These are phyloP conservation scores for Ustilago nuda DNA, from an alignment of 1,284 basidiomycete species.

Conservation along the genomic window DNA sequence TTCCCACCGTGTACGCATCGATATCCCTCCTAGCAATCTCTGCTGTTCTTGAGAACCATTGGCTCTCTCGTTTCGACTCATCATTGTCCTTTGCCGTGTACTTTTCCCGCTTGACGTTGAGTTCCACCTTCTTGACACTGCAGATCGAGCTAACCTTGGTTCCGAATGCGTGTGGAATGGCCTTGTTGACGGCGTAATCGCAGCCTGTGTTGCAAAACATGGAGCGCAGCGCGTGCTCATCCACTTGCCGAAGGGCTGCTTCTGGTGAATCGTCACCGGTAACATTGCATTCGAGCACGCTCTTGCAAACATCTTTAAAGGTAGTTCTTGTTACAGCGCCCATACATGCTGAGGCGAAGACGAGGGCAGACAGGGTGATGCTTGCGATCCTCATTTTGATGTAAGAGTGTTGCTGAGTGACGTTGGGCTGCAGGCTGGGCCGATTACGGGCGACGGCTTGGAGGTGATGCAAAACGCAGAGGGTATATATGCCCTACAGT, in stretches of 20 bases:
- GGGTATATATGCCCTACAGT: neutral
- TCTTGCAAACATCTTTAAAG: neutral
- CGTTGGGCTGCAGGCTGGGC: neutral
- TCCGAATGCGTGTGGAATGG: slow-evolving; percentile 3
- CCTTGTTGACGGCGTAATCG: slow-evolving; percentile 29
- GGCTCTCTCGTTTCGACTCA: neutral
- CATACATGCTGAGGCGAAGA: neutral
- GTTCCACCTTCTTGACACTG: slow-evolving; percentile 31
- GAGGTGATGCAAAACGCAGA: neutral
- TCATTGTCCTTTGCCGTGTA: slow-evolving; percentile 23
- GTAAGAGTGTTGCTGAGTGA: neutral
- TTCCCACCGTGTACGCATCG: slow-evolving; percentile 31
- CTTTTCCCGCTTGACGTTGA: slow-evolving; percentile 22
- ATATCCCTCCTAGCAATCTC: slow-evolving; percentile 25
- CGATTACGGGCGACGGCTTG: neutral
- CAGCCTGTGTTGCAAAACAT: slow-evolving; percentile 39
- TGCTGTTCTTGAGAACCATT: neutral
- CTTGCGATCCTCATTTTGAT: slow-evolving; percentile 11
- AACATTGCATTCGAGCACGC: slow-evolving; percentile 25
- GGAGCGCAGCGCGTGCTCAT: slow-evolving; percentile 18
- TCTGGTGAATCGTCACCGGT: slow-evolving; percentile 31
- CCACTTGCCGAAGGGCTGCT: slow-evolving; percentile 35
- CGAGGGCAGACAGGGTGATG: neutral
- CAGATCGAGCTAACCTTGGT: slow-evolving; percentile 26
- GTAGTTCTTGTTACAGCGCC: neutral